A percentile compares a stretch with the other conserved stretches of the same genome.
Evolutionary conservation across 805 yeast genomes (phyloP).

Genomic region (Helenozyma baotianmanensis): DNA sequence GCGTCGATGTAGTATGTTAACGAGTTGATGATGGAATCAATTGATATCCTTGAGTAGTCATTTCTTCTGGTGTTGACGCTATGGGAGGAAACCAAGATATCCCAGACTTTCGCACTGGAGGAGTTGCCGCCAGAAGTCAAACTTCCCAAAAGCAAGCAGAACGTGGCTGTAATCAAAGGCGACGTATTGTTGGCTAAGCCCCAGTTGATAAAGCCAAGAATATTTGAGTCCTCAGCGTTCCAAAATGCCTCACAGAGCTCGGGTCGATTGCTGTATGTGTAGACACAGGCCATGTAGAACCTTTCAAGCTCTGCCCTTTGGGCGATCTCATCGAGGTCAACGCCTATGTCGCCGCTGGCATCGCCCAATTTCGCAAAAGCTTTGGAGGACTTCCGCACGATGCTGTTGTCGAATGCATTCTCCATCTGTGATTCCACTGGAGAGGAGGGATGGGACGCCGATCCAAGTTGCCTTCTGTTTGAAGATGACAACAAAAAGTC

Average conservation of each 20-base stretch:
- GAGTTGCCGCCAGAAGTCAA: conserved; percentile 58
- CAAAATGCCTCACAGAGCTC: conserved; percentile 59
- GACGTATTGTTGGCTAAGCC: conserved; percentile 73
- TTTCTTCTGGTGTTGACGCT: conserved; percentile 26
- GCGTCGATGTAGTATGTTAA: conserved; percentile 51
- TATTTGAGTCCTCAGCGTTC: conserved; percentile 46
- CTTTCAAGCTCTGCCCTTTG: conserved; percentile 83
- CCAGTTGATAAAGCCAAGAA: conserved; percentile 85
- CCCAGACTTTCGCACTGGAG: conserved; percentile 42
- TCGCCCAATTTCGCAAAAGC: conserved; percentile 1
- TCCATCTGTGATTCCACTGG: conserved; percentile 1
- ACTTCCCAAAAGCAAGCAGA: conserved; percentile 73
- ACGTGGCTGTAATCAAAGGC: conserved; percentile 77
- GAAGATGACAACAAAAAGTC: conserved; percentile 56
- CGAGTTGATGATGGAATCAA: conserved; percentile 52
- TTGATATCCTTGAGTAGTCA: conserved; percentile 46
- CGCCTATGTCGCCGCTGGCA: conserved; percentile 10
- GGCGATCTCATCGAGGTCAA: conserved; percentile 58
- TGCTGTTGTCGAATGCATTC: background rate
- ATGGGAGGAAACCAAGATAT: conserved; percentile 27
- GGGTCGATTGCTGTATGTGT: conserved; percentile 60
- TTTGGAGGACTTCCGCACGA: background rate
- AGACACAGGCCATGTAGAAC: conserved; percentile 71
- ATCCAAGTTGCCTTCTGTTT: conserved; percentile 37
- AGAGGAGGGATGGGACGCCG: conserved; percentile 12